Evolutionary conservation across 139 green algal species (phyloP), one percentile per base, ranked within the genome.

Genomic region (Diplosphaera chodatii): DNA sequence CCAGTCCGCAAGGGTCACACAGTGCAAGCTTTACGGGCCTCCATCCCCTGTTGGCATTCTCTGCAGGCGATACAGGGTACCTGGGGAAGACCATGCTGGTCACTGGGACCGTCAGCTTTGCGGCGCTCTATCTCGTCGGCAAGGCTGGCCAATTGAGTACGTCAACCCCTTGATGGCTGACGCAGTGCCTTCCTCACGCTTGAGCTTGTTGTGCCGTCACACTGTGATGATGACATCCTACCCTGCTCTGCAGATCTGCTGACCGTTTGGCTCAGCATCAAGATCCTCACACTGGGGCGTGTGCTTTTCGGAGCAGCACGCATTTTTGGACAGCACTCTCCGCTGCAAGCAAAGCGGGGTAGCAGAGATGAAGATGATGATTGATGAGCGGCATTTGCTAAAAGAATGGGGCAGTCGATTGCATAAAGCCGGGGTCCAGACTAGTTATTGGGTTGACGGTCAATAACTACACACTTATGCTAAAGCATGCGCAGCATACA

Each of bases 261-360:
- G 48, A 27, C 48, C 13, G 48, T 59, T 10, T 59, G 48, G 48
- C 48, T 59, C 18, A 28, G 41, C 18, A 37, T 77, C 22, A 77
- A 77, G 33, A 25, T 74, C 8, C 65, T 74, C 25, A 74, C 70
- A 28, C 33, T 64, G 1, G 70, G 70, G 32, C 41, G 70, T 22
- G 59, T 74, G 0, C 6, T 40, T 2, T 59, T 59, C 18, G 48
- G 48, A 25, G 48, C 18, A 3, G 16, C 18, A 25, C 48, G 48
- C 16, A 23, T 59, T 59, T 59, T 59, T 25, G 48, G 48, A 3
- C 13, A 59, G 48, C 13, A 59, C 3, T 59, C 48, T 10, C 48
- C 48, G 16, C 48, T 59, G 48, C 22, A 4, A 25, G 48, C 48
- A 25, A 59, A 59, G 48, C 10, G 10, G 48, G n/a, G n/a, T n/a